Evolutionary conservation across 495 filamentous ascomycete genomes (phyloP).

Genomic region (Xylaria palmicola): DNA sequence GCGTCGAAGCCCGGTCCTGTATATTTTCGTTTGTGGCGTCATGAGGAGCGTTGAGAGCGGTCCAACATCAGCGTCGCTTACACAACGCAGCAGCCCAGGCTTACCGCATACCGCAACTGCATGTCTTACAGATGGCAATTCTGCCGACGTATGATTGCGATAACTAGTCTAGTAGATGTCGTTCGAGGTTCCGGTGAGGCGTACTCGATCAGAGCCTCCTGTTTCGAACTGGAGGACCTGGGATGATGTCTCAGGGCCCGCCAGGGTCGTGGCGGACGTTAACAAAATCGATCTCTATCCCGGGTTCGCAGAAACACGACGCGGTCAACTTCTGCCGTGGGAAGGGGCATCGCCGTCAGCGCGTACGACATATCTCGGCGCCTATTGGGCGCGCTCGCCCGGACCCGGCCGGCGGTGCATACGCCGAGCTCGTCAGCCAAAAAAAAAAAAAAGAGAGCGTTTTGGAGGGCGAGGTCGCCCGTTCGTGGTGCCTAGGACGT

Average conservation of each 20-base stretch:
- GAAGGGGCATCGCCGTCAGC: constrained; percentile 64
- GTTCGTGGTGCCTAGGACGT: constrained; percentile 82
- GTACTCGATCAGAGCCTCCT: constrained; percentile 79
- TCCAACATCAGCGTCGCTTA: neutral
- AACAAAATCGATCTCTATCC: constrained; percentile 91
- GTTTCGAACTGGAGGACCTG: constrained; percentile 70
- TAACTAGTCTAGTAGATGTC: constrained; percentile 68
- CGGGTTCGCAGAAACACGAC: constrained; percentile 74
- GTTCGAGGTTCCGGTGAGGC: constrained; percentile 69
- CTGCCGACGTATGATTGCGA: neutral
- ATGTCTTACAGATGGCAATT: neutral
- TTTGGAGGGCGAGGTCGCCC: constrained; percentile 60
- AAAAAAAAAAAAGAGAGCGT: constrained; percentile 82
- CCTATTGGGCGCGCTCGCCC: constrained; percentile 56
- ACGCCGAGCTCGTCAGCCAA: constrained; percentile 61
- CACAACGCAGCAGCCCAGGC: too few relatives aligned
- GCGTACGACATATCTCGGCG: constrained; percentile 71
- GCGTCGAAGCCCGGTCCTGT: too few relatives aligned
- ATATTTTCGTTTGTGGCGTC: too few relatives aligned
- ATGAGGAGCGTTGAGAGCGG: too few relatives aligned
- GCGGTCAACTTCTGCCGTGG: constrained; percentile 63
- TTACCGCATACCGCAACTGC: too few relatives aligned
- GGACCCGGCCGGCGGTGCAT: constrained; percentile 65
- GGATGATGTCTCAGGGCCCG: constrained; percentile 63
- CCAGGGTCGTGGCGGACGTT: constrained; percentile 62